Evolutionary conservation across 345 rosid species (phyloP), one percentile per base, ranked within the genome.

Genomic region (Euphorbia lathyris): DNA sequence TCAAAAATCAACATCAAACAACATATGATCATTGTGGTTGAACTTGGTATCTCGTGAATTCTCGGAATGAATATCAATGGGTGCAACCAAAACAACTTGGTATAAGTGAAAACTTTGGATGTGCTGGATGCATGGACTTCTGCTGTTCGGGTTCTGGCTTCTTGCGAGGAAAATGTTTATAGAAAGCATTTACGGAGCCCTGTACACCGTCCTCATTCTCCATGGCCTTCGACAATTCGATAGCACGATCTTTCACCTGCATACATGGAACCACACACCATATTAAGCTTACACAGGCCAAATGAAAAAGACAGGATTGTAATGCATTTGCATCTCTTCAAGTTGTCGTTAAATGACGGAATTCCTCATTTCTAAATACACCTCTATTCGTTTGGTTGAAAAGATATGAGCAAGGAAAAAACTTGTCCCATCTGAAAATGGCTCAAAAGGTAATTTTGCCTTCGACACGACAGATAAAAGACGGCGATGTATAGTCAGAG

Each of bases 181-280:
- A 83, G 72, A 86, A 86, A 58, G 87, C 86, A 42, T 63, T 74
- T 30, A 84, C 87, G n/a, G 87, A 86, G 47, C 86, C 90, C 57
- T 80, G 48, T 23, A 82, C 87, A 19, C 87, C 85, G 58, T 86
- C 90, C 72, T 86, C 88, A 10, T 72, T 52, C 63, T 78, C 81
- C 79, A 87, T 82, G 48, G 72, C 85, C 73, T 77, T 65, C 4
- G 88, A 85, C 42, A 85, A 11, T 52, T 81, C 83, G 4, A 69
- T 64, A 6, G 86, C 88, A 25, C 72, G 34, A 16, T 51, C n/a
- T 72, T 86, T 86, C 69, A 86, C 90, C 88, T 83, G 84, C 53
- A 32, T 6, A 23, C 40, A 16, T 5, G 25, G 32, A 71, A 34
- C n/a, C 17, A 20, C 36, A 20, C 36, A 19, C 62, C 25, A 5